Conservation (phyloP, 2,329 filamentous ascomycete genomes). For the Stemphylium lycopersici region DNA sequence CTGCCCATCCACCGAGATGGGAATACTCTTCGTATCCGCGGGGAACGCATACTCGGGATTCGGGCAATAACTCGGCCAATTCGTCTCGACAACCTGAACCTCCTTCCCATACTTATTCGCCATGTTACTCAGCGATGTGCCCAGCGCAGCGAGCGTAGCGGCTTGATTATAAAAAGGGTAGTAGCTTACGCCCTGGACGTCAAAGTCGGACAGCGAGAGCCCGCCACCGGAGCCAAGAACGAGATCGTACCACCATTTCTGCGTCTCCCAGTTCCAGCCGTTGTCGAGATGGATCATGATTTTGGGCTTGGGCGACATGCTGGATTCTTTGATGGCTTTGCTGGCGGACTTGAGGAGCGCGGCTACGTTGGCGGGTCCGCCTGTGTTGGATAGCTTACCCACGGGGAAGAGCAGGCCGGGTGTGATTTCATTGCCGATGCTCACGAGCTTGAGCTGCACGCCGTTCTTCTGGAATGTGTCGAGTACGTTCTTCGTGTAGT, state of each 20-base stretch:
- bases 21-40: slow-evolving; percentile 63
- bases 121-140: slow-evolving; percentile 64
- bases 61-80: slow-evolving; percentile 72
- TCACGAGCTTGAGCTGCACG: slow-evolving; percentile 66
- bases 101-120: slow-evolving; percentile 67
- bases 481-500: slow-evolving; percentile 69
- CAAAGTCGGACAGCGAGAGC: slow-evolving; percentile 63
- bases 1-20: slow-evolving; percentile 69
- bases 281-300: slow-evolving; percentile 79
- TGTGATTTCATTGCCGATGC: slow-evolving; percentile 76
- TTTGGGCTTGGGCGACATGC: slow-evolving; percentile 62
- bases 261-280: slow-evolving; percentile 73
- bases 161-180: slow-evolving; percentile 72
- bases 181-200: slow-evolving; percentile 74
- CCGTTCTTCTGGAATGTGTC: slow-evolving; percentile 65
- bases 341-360: slow-evolving; percentile 68
- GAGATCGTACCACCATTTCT: slow-evolving; percentile 69
- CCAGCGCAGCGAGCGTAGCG: slow-evolving; percentile 65
- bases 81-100: slow-evolving; percentile 71
- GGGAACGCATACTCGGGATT: slow-evolving; percentile 66
- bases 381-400: slow-evolving; percentile 60
- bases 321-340: slow-evolving; percentile 68
- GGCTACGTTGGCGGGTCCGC: slow-evolving; percentile 62
- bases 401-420: slow-evolving; percentile 70
- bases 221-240: slow-evolving; percentile 54